Conservation (phyloP, 495 filamentous ascomycete species). For the Neurospora pannonica region DNA sequence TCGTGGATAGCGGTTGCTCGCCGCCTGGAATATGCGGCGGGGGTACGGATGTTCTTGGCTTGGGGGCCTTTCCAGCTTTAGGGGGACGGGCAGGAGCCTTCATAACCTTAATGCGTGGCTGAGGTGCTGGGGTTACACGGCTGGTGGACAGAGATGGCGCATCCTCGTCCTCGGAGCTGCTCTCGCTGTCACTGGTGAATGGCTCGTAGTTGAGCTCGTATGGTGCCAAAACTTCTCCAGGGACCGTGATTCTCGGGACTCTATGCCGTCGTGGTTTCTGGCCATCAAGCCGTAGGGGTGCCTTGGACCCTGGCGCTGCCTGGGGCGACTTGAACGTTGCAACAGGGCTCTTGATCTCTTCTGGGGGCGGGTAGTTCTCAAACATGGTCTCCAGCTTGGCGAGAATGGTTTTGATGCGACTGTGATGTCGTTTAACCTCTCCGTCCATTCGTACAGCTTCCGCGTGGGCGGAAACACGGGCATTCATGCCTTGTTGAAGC, state of each 20-base stretch:
- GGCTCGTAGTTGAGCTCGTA: constrained; percentile 46
- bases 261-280: constrained; percentile 31
- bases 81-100: constrained; percentile 18
- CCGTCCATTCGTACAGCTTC: constrained; percentile 77
- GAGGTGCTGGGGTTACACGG: constrained; percentile 24
- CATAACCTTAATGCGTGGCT: constrained; percentile 34
- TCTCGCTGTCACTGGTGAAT: constrained; percentile 36
- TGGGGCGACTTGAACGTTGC: constrained; percentile 42
- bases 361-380: constrained; percentile 37
- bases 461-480: constrained; percentile 67
- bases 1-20: constrained; percentile 57
- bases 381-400: constrained; percentile 72
- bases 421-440: constrained; percentile 65
- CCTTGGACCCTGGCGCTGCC: constrained; percentile 47
- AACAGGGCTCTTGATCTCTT: constrained; percentile 45
- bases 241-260: constrained; percentile 43
- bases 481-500: constrained; percentile 62
- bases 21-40: constrained; percentile 45
- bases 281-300: constrained; percentile 52
- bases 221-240: constrained; percentile 49
- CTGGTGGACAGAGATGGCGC: constrained; percentile 21
- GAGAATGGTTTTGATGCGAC: constrained; percentile 65
- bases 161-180: constrained; percentile 30
- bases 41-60: constrained; percentile 33
- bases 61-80: constrained; percentile 28